These are phyloP conservation scores for Zelopaecilomyces penicillatus DNA, from an alignment of 2,329 filamentous ascomycete genomes.

Conservation along the genomic window DNA sequence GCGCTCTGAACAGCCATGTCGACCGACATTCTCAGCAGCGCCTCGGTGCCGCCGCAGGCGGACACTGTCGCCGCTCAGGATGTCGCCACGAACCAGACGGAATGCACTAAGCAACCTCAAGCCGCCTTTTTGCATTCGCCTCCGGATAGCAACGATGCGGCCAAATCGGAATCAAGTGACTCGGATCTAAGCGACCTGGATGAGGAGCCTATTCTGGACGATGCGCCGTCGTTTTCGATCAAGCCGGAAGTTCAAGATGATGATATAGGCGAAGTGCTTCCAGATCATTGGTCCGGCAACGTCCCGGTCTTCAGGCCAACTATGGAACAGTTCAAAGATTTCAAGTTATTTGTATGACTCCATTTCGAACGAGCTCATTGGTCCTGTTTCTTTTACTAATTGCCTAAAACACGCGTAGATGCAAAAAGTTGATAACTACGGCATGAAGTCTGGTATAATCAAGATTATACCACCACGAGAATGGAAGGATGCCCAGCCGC, in stretches of 20 bases:
- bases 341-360: slow-evolving; percentile 71
- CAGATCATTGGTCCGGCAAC: slow-evolving; percentile 77
- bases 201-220: slow-evolving; percentile 38
- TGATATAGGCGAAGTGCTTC: slow-evolving; percentile 70
- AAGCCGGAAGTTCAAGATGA: slow-evolving; percentile 31
- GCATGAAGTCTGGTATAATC: slow-evolving; percentile 95
- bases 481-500: slow-evolving; percentile 77
- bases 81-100: slow-evolving; percentile 19
- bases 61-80: slow-evolving; percentile 15
- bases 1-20: slow-evolving; percentile 41
- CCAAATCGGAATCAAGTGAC: slow-evolving; percentile 52
- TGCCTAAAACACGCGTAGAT: slow-evolving; percentile 36
- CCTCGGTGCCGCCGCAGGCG: slow-evolving; percentile 26
- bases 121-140: slow-evolving; percentile 51
- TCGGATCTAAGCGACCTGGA: slow-evolving; percentile 61
- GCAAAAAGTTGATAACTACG: slow-evolving; percentile 82
- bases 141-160: slow-evolving; percentile 53
- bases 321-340: slow-evolving; percentile 91
- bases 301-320: slow-evolving; percentile 93
- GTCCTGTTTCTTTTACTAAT: slow-evolving; percentile 17
- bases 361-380: background rate
- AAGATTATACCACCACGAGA: slow-evolving; percentile 91
- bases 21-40: slow-evolving; percentile 43
- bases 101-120: slow-evolving; percentile 26
- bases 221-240: slow-evolving; percentile 16